Percentiles rank a stretch among this genome's conserved stretches.
These are phyloP conservation scores for Nothopassalora personata DNA, from an alignment of 2,329 filamentous ascomycete species.

Conservation along the genomic window DNA sequence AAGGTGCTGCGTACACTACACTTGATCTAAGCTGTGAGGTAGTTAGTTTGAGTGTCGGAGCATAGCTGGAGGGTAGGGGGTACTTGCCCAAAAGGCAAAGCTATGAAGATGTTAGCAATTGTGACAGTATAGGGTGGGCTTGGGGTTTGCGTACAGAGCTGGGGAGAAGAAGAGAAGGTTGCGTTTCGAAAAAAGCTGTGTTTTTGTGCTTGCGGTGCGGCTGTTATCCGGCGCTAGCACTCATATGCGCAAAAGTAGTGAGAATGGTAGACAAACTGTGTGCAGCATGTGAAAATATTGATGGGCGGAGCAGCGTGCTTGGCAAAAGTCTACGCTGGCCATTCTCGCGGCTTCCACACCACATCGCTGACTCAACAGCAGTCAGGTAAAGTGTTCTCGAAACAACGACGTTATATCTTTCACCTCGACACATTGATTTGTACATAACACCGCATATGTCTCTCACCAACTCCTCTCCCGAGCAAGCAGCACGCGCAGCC, in stretches of 20 bases:
- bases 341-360: not conserved
- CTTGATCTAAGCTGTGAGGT: slow-evolving; percentile 4
- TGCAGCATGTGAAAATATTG: not conserved
- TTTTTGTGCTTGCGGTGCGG: not conserved
- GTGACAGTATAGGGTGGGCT: not conserved
- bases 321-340: not conserved
- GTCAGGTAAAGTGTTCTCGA: not conserved
- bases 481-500: slow-evolving; percentile 70
- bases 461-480: slow-evolving; percentile 75
- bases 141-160: slow-evolving; percentile 7
- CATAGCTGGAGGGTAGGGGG: not conserved
- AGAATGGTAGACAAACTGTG: not conserved
- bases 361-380: not conserved
- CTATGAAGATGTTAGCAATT: not conserved
- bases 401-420: not conserved
- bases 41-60: no score
- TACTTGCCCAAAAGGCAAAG: not conserved
- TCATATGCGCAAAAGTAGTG: not conserved
- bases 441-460: slow-evolving; percentile 61
- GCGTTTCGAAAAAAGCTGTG: not conserved
- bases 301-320: not conserved
- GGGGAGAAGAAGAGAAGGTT: not conserved
- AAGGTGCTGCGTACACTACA: not conserved
- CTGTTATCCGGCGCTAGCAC: not conserved
- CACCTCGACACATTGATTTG: not conserved